A percentile compares a stretch with the other conserved stretches of the same genome.
Conservation (phyloP, 495 filamentous ascomycete species). For the Cladorrhinum samala region DNA sequence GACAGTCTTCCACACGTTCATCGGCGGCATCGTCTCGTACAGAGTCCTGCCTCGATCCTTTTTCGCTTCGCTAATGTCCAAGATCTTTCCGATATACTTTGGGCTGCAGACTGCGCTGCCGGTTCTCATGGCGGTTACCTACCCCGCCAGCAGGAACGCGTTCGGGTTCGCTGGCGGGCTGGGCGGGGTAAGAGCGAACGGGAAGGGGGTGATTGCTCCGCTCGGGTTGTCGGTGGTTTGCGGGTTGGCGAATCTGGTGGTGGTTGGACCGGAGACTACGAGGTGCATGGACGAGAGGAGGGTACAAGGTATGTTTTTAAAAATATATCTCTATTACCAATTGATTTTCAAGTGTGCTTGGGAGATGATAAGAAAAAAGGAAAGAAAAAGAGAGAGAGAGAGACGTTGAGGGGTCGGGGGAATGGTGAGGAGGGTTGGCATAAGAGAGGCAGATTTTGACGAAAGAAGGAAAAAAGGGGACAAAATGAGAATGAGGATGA, state of each 20-base stretch:
- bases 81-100: conserved; percentile 86
- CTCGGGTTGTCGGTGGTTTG: conserved; percentile 58
- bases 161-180: conserved; percentile 37
- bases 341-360: neutral
- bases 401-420: neutral
- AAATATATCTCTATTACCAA: neutral
- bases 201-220: conserved; percentile 56
- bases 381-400: neutral
- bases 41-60: conserved; percentile 67
- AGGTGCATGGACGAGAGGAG: conserved; percentile 68
- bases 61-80: conserved; percentile 71
- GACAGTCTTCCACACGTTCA: conserved; percentile 78
- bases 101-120: conserved; percentile 70
- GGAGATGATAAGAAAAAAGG: neutral
- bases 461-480: neutral
- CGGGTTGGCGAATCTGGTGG: conserved; percentile 57
- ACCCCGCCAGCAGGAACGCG: conserved; percentile 46
- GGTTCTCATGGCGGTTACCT: conserved; percentile 70
- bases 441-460: neutral
- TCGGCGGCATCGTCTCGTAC: conserved; percentile 70
- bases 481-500: neutral
- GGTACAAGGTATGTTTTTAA: conserved; percentile 55
- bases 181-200: conserved; percentile 52
- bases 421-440: neutral
- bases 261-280: conserved; percentile 66